Base-by-base conservation (phyloP, 2,329 filamentous ascomycete genomes). In the Diaporthe ilicicola region DNA sequence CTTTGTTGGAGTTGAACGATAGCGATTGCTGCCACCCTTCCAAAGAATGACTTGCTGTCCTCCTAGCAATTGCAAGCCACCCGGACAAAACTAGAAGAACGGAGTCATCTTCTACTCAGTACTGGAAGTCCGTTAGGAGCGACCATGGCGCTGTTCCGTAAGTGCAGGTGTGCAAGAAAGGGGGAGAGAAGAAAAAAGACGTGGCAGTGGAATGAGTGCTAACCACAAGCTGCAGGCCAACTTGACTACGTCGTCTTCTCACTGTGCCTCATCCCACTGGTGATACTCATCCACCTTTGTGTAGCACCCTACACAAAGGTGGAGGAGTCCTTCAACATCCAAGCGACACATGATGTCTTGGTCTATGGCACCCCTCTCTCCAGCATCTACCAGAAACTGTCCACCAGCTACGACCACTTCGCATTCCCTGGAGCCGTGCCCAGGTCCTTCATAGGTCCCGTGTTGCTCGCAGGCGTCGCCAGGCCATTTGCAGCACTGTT, bases 251-350 rank as follows among this genome's bases (percentile, higher is more conserved):
- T 80, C 34, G 70, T 85, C 19, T 77, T 91, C 50, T 79, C 83
- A 67, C 78, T 90, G 59, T 6, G 46, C 74, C 81, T 91, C 62
- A 84, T 94, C 70, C 92, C 93, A 1, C 80, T 85, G 2, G 79
- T 91, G 42, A 85, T 93, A 75, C 79, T 93, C 71, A 69, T 92
- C 68, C 93, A 97, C 81, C 89, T 97, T 69, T 78, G 90, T 73
- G 79, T 90, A 29, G 90, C 95, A 13, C 96, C 96, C 0, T 95
- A 97, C 84, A 98, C 95, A 70, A 99, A 99, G 81, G 96, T 99
- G 72, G 96, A 99, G 81, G 96, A 99, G 82, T 98, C 95, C 0
- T 98, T 99, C 88, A 97, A 97, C 80, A 90, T 98, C 71, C 96
- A 99, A 81, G 96, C 96, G 7, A 89, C 91, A 3, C 96, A 98